Evolutionary conservation across 306 rosid species (phyloP), one percentile per base, ranked within the genome.

Genomic region (Vigna unguiculata): DNA sequence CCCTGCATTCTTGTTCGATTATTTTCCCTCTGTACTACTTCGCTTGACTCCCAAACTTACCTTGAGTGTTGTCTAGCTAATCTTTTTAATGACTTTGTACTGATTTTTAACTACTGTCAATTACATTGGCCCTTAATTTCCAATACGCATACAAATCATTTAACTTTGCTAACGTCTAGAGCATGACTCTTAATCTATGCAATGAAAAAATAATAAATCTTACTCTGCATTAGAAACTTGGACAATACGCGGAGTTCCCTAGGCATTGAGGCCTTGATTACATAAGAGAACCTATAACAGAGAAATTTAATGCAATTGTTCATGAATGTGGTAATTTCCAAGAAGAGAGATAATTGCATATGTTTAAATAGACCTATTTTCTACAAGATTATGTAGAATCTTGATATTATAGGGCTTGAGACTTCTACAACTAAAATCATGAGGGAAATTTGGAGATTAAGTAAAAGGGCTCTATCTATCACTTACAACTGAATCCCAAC

Each of bases 241-340:
- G 49, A 19, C 15, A 21, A 17, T 4, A 40, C 32, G 5, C 16
- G 38, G 16, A 59, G 43, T 36, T 15, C 30, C 51, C 13, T 64
- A 40, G 71, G 71, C 52, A 64, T 38, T 17, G 0, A 41, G 51
- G 51, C 51, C 51, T 64, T 38, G 71, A 64, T 64, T 64, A 9
- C 32, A 40, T 40, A 34, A 20, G n/a, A 60, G 32, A 40, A 64
- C 32, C 32, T 22, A 24, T 6, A 67, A 25, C 14, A 67, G 72
- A 67, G 22, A 15, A 8, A 0, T 8, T 38, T 38, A 38, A 38
- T 38, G 43, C 43, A 38, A 38, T 38, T 38, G 43, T 38, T 38
- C 43, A 38, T 38, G 9, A 36, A 38, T 38, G 11, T 8, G 11
- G 43, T 7, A 38, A 38, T 8, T 7, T 38, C 43, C 43, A 7